Percentiles rank a stretch among this genome's conserved stretches.
phyloP scores from a whole-genome alignment of 2,329 filamentous ascomycete species.

The Pseudocercospora macadamiae region DNA sequence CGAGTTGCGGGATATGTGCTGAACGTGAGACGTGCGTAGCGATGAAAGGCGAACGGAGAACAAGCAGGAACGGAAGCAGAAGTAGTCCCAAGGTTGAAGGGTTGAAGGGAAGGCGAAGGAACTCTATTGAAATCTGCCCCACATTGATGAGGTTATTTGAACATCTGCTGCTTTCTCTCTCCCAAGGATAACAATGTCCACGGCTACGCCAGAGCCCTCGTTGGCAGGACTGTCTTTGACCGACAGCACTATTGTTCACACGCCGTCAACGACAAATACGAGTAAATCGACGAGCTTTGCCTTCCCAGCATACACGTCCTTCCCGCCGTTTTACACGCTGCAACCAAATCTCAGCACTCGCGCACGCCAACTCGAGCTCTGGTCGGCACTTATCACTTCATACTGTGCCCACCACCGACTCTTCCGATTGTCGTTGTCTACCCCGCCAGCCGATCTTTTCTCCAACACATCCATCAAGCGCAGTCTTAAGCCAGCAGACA shows the following conservation, averaged over 20 bases:
- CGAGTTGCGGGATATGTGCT: too few relatives aligned
- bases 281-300: constrained; percentile 33
- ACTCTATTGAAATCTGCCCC: too few relatives aligned
- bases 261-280: constrained; percentile 1
- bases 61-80: too few relatives aligned
- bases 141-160: too few relatives aligned
- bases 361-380: constrained; percentile 77
- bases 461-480: constrained; percentile 49
- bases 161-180: too few relatives aligned
- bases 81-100: too few relatives aligned
- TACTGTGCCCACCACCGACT: constrained; percentile 80
- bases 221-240: constrained; percentile 16
- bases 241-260: constrained; percentile 7
- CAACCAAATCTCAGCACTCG: constrained; percentile 75
- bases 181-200: too few relatives aligned
- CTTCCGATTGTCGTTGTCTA: constrained; percentile 72
- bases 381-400: constrained; percentile 80
- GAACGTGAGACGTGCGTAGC: too few relatives aligned
- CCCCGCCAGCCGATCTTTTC: constrained; percentile 55
- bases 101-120: too few relatives aligned
- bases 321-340: constrained; percentile 83
- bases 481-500: constrained; percentile 56
- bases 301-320: constrained; percentile 63
- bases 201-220: constrained; percentile 11
- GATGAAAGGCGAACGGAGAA: too few relatives aligned